Conservation (phyloP, 2,329 filamentous ascomycete species). For the Penicillium sp. region DNA sequence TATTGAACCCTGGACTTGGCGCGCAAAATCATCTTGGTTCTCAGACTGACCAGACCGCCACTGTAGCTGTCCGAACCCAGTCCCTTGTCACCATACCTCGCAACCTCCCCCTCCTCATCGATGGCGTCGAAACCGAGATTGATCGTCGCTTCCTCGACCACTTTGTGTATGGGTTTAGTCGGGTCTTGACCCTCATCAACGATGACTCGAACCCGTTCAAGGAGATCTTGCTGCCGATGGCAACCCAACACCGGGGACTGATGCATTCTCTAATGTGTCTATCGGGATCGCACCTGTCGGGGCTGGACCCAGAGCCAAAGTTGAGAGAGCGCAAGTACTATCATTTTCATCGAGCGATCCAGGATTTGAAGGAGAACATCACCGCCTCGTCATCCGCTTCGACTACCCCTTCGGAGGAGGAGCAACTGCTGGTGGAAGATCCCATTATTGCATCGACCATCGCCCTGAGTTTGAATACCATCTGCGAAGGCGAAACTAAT, state of each 20-base stretch:
- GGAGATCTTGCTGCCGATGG: conserved; percentile 79
- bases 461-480: conserved; percentile 61
- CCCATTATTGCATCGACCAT: conserved; percentile 63
- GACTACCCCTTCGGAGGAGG: conserved; percentile 15
- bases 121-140: conserved; percentile 76
- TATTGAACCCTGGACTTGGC: conserved; percentile 6
- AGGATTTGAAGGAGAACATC: conserved; percentile 43
- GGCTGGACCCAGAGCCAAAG: conserved; percentile 51
- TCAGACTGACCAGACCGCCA: conserved; percentile 11
- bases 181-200: conserved; percentile 77
- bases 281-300: conserved; percentile 72
- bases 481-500: conserved; percentile 59
- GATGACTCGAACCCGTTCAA: conserved; percentile 84
- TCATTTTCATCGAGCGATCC: conserved; percentile 51
- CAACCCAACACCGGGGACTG: conserved; percentile 73
- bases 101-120: conserved; percentile 64
- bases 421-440: conserved; percentile 52
- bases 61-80: conserved; percentile 32
- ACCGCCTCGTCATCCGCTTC: conserved; percentile 27
- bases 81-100: conserved; percentile 40
- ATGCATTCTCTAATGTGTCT: conserved; percentile 90
- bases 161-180: conserved; percentile 76
- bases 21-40: neutral
- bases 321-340: conserved; percentile 57
- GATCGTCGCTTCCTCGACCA: conserved; percentile 82